Evolutionary conservation across 306 rosid genomes (phyloP).

Genomic region (Quercus gilva): DNA sequence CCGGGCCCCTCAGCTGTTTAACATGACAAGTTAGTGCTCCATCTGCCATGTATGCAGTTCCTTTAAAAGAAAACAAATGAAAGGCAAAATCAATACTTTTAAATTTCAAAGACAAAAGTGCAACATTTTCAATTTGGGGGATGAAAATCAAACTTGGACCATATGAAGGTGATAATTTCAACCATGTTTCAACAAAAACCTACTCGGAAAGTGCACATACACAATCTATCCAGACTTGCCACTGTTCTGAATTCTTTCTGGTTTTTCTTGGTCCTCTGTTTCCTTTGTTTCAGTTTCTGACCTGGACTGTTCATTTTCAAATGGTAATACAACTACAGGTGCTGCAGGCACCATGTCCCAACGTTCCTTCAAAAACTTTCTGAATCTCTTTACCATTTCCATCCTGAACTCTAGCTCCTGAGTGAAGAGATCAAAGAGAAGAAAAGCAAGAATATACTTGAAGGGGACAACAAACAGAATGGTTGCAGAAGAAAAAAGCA

Average conservation of each 20-base stretch:
- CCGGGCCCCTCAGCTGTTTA: no score
- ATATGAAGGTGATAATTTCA: no score
- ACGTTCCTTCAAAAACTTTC: conserved; percentile 61
- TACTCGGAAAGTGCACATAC: neutral
- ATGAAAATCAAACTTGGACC: no score
- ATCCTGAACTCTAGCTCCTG: conserved; percentile 81
- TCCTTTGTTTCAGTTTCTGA: conserved; percentile 40
- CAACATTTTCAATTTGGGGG: no score
- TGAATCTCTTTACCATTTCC: conserved; percentile 69
- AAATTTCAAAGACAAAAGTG: no score
- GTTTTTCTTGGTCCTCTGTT: conserved; percentile 38
- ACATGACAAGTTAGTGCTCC: no score
- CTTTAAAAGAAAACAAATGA: no score
- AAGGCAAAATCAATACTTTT: no score
- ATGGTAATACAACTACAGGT: conserved; percentile 84
- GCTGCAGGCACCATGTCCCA: conserved; percentile 92
- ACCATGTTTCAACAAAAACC: neutral
- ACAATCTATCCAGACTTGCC: conserved; percentile 35
- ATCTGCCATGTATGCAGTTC: no score
- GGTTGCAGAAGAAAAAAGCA: conserved; percentile 57
- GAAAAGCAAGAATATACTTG: conserved; percentile 69
- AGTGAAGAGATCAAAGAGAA: conserved; percentile 78
- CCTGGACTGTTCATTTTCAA: conserved; percentile 44
- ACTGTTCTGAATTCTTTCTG: conserved; percentile 38
- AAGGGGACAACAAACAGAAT: conserved; percentile 69